Base-by-base conservation (phyloP, 2,329 filamentous ascomycete species). In the Cercospora zeae-maydis region DNA sequence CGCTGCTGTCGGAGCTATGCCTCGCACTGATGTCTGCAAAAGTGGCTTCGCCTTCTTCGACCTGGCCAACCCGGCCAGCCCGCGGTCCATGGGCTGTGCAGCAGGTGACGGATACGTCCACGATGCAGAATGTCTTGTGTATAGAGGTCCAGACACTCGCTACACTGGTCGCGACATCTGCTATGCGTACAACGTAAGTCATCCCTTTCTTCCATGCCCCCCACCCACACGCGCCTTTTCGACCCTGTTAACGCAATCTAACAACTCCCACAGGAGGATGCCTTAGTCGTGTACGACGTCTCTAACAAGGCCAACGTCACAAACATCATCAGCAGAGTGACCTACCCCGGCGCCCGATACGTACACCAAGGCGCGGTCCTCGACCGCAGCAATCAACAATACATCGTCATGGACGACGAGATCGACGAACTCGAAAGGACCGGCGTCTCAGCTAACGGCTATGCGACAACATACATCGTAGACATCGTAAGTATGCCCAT, bases 301-400 rank as follows among this genome's bases (percentile, higher is more conserved):
- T 78, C 76, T 31, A 57, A 58, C 37, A 80, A 80, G 71, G 39
- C 61, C n/a, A 63, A 61, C 14, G 57, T 59, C 31, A 55, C 57
- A 45, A 77, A 71, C 51, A 75, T 81, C 66, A 80, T 83, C 71
- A 81, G 79, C 55, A 74, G 75, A 61, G 82, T 79, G 1, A 75
- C 75, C 1, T 83, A 83, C 69, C 74, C 77, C 16, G 81, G 81
- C 33, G 78, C 78, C 16, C 65, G 74, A 33, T 84, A 84, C 72
- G 81, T 81, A 2, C 82, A 84, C 66, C 81, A 83, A 70, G 82
- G 82, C 5, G 82, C 80, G 78, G 73, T 84, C 3, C 75, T 81
- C 19, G 80, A 83, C 69, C 31, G 42, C 54, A 61, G 42, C 30
- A 59, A 58, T 4, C 69, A 78, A 55, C 68, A 78, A 52, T 83